Evolutionary conservation across 345 rosid genomes (phyloP).

Genomic region (Luvunga scandens): DNA sequence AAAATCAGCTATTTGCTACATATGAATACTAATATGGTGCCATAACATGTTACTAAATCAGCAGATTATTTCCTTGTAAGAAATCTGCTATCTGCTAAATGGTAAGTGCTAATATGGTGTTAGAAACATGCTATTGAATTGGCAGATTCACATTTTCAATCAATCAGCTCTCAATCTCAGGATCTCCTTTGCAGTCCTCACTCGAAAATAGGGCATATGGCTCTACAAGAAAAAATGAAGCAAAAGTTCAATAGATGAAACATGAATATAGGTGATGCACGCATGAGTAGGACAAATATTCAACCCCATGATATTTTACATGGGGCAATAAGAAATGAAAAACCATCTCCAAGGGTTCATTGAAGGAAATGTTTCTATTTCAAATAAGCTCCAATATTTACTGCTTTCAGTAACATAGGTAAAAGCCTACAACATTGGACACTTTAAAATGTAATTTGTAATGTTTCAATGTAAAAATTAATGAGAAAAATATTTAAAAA

Average conservation of each 20-base stretch:
- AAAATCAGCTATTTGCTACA: not conserved
- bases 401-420: not conserved
- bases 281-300: not conserved
- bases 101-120: not conserved
- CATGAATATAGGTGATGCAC: not conserved
- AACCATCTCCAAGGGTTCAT: not conserved
- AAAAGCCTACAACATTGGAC: not conserved
- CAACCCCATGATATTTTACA: not conserved
- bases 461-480: not conserved
- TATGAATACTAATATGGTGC: not conserved
- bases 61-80: not conserved
- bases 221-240: conserved; percentile 44
- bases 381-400: not conserved
- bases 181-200: conserved; percentile 88
- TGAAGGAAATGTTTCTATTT: not conserved
- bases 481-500: not conserved
- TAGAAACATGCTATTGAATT: not conserved
- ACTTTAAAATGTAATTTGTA: not conserved
- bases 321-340: not conserved
- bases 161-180: conserved; percentile 82
- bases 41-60: not conserved
- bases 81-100: not conserved
- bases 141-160: conserved; percentile 18
- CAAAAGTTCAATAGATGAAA: not conserved
- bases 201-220: conserved; percentile 89